Evolutionary conservation across 345 rosid genomes (phyloP), one percentile per base, ranked within the genome.

Genomic region (Aurinia saxatilis): DNA sequence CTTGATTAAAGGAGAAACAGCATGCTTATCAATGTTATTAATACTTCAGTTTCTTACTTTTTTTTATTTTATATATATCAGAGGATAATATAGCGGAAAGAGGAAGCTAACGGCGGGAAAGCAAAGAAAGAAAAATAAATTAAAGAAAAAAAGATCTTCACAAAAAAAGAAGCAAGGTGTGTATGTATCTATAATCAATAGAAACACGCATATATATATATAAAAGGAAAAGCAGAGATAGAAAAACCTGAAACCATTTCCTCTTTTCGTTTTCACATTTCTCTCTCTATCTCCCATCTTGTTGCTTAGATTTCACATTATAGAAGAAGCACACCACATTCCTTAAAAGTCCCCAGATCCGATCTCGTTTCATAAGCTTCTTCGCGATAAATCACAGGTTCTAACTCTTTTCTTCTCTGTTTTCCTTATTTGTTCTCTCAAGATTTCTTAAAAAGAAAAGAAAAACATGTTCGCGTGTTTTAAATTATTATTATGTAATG

Each of bases 21-120:
- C 2, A 9, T 15, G 8, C 7, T 1, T 54, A 36, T 19, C 59
- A 36, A 18, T 33, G 4, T 36, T 18, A 41, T 45, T 64, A 14
- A n/a, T 7, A 29, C 21, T 45, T 42, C 30, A 65, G 7, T 4
- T 18, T n/a, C n/a, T n/a, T n/a, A n/a, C n/a, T 12, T 51, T 40
- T 9, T 17, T 33, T 17, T 12, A 23, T 23, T 23, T 23, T 23
- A 5, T 23, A 2, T 19, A 60, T 57, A 39, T 7, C 2, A 18
- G 53, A 11, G 37, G 60, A n/a, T n/a, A n/a, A 42, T 40, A 71
- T 35, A 61, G 76, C 78, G 65, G 74, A 74, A 50, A 70, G 66
- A 75, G 65, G 57, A 75, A 74, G 84, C 79, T 70, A 65, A 63
- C 85, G 81, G 88, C 81, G 67, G 84, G 77, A 75, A 76, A 80